These are phyloP conservation scores for Citrullus amarus DNA, from an alignment of 306 rosid species.

Conservation along the genomic window DNA sequence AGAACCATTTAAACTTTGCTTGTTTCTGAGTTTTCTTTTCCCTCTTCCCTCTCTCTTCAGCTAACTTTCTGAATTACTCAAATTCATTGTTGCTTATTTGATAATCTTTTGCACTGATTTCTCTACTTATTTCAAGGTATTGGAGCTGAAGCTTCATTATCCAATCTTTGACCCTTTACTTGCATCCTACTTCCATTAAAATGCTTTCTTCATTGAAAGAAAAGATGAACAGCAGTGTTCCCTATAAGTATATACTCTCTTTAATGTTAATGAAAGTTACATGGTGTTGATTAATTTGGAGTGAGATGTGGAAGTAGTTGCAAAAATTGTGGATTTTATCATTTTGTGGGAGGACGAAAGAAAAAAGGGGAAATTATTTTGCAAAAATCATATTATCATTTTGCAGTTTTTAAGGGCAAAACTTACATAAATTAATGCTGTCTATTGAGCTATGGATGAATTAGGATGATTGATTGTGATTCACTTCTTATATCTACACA, in stretches of 20 bases:
- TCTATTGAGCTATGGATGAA: too few species aligned
- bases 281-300: neutral
- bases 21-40: conserved; percentile 1
- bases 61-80: neutral
- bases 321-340: neutral
- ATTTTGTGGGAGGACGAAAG: too few species aligned
- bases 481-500: too few species aligned
- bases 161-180: neutral
- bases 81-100: neutral
- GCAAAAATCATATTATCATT: too few species aligned
- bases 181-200: neutral
- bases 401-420: too few species aligned
- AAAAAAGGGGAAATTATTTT: too few species aligned
- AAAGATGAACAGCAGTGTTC: neutral
- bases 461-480: too few species aligned
- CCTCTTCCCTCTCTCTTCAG: neutral
- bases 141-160: neutral
- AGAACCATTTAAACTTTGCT: neutral
- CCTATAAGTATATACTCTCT: neutral
- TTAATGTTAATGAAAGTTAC: neutral
- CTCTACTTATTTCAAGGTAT: neutral
- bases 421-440: too few species aligned
- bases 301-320: neutral
- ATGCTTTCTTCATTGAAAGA: neutral
- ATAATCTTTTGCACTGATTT: neutral